A percentile compares a stretch with the other conserved stretches of the same genome.
Conservation (phyloP, 768 basidiomycete species). For the Russula emetica region DNA sequence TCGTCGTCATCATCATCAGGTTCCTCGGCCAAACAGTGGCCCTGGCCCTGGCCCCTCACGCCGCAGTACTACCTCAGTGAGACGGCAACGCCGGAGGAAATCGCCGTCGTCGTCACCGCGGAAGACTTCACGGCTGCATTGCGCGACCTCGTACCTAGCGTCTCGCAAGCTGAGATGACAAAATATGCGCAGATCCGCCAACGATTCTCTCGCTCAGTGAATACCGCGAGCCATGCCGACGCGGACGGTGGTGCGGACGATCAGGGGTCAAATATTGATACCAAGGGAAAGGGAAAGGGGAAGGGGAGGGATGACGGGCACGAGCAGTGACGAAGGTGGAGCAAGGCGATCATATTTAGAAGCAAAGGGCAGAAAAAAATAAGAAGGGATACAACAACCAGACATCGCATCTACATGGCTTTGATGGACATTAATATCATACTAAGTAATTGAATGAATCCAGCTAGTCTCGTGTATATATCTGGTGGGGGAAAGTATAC, state of each 20-base stretch:
- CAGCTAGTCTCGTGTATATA: background rate
- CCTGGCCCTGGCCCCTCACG: slow-evolving; percentile 63
- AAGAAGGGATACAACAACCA: background rate
- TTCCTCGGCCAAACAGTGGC: slow-evolving; percentile 33
- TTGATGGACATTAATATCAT: slow-evolving; percentile 12
- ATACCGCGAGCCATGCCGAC: slow-evolving; percentile 29
- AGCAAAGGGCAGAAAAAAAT: background rate
- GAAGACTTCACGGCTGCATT: slow-evolving; percentile 78
- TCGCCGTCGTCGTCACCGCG: slow-evolving; percentile 66
- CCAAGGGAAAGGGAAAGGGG: slow-evolving; percentile 1
- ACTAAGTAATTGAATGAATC: slow-evolving; percentile 4
- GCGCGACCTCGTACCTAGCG: slow-evolving; percentile 66
- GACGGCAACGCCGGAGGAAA: slow-evolving; percentile 64
- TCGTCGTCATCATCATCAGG: slow-evolving; percentile 35
- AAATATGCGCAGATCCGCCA: slow-evolving; percentile 74
- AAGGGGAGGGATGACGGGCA: background rate
- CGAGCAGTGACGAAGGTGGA: background rate
- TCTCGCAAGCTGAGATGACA: slow-evolving; percentile 80
- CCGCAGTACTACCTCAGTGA: slow-evolving; percentile 89
- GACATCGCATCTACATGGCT: slow-evolving; percentile 9
- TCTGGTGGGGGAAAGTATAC: too few relatives aligned
- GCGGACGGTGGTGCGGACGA: slow-evolving; percentile 33
- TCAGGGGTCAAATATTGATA: slow-evolving; percentile 16
- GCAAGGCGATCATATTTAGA: background rate
- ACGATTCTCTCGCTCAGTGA: slow-evolving; percentile 50